phyloP scores from a whole-genome alignment of 169 alveolate genomes.

The Plasmodium gaboni region DNA sequence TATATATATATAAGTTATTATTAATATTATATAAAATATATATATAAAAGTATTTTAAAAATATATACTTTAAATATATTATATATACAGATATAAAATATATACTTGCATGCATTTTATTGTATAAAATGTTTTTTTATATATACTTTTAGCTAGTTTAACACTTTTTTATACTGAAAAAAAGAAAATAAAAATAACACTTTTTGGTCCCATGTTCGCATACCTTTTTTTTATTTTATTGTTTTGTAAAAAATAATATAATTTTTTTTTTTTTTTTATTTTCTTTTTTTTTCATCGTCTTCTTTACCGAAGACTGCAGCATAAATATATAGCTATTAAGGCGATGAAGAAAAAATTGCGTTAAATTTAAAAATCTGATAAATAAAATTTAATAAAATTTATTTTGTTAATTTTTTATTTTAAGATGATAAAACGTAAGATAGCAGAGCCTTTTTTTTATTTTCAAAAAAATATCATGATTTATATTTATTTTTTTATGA shows the following conservation, averaged over 20 bases:
- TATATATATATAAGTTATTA: too few relatives aligned
- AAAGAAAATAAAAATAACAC: conserved; percentile 30
- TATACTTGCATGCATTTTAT: conserved; percentile 3
- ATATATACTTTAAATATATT: too few relatives aligned
- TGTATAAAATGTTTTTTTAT: not conserved
- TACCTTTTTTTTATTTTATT: conserved; percentile 16
- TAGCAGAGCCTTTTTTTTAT: conserved; percentile 63
- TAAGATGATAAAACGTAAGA: conserved; percentile 73
- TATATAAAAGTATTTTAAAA: too few relatives aligned
- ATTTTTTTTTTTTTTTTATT: conserved; percentile 41
- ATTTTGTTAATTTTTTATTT: conserved; percentile 46
- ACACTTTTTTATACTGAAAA: conserved; percentile 7
- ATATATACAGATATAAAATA: too few relatives aligned
- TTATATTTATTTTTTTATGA: not conserved
- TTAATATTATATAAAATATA: too few relatives aligned
- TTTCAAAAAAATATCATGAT: conserved; percentile 9
- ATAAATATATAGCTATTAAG: conserved; percentile 70
- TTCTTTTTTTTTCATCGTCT: conserved; percentile 55
- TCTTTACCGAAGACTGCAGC: conserved; percentile 79
- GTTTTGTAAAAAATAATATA: conserved; percentile 44
- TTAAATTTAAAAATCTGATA: conserved; percentile 57
- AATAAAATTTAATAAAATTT: conserved; percentile 63
- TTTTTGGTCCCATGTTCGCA: conserved; percentile 53
- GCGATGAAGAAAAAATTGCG: conserved; percentile 77
- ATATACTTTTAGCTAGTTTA: not conserved